Conservation (phyloP, 1,139 yeast species). For the Yamadazyma triangularis region DNA sequence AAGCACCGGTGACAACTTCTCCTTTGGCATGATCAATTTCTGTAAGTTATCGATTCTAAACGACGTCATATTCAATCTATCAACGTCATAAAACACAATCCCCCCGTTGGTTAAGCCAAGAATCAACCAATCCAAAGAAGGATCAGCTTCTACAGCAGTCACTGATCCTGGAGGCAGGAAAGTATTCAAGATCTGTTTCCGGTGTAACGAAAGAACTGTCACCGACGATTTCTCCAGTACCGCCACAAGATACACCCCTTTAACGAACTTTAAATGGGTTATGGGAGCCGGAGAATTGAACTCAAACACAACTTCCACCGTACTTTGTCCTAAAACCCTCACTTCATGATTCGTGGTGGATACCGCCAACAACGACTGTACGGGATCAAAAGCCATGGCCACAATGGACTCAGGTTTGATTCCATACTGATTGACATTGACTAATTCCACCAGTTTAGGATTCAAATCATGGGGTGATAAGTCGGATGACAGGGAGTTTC, state of each 20-base stretch:
- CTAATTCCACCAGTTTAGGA: slow-evolving; percentile 31
- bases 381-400: slow-evolving; percentile 78
- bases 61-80: slow-evolving; percentile 64
- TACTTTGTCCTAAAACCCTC: slow-evolving; percentile 78
- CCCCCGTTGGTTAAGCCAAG: slow-evolving; percentile 79
- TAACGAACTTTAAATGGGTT: slow-evolving; percentile 57
- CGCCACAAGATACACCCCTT: slow-evolving; percentile 76
- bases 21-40: slow-evolving; percentile 46
- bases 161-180: slow-evolving; percentile 60
- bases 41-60: slow-evolving; percentile 72
- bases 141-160: slow-evolving; percentile 71
- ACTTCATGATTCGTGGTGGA: slow-evolving; percentile 69
- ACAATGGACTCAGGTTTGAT: slow-evolving; percentile 41
- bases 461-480: slow-evolving; percentile 37
- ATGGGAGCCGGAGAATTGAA: slow-evolving; percentile 50
- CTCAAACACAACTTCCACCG: slow-evolving; percentile 70
- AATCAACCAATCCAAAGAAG: slow-evolving; percentile 81
- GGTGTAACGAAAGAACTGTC: slow-evolving; percentile 64
- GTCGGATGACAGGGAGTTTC: slow-evolving; percentile 38
- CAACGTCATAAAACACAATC: slow-evolving; percentile 76
- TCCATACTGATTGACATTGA: slow-evolving; percentile 36
- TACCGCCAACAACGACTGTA: slow-evolving; percentile 79
- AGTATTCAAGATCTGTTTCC: slow-evolving; percentile 53
- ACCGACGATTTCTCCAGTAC: slow-evolving; percentile 50
- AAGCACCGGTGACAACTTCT: slow-evolving; percentile 55